Evolutionary conservation across 176 grass and related monocot genomes (phyloP), one percentile per base, ranked within the genome.

Genomic region (Puya raimondii): DNA sequence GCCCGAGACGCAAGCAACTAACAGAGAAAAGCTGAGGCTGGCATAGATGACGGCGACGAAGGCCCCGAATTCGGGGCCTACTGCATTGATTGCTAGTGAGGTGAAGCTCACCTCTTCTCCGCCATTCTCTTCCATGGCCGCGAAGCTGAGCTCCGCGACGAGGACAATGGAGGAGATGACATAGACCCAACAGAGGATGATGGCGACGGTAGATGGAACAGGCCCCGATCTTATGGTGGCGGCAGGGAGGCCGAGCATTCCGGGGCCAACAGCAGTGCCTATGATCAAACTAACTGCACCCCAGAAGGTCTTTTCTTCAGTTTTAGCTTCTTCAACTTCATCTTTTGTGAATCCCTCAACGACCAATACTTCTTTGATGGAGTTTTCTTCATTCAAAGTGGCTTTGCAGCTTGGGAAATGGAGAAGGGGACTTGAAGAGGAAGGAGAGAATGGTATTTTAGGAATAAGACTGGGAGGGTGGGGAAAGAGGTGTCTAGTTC

Each of bases 31-130:
- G 78, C 88, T 96, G 16, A 96, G 86, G 18, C 80, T 73, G n/a
- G 83, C 85, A 64, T 91, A 96, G 54, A 91, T 72, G 51, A 88
- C 70, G 1, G 87, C 87, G 0, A 87, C 84, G 5, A 80, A 65
- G 0, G 79, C 69, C 0, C 82, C 91, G 0, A 84, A 70, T 3
- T 18, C 51, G 47, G 82, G 23, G 52, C 91, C 85, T 9, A 96
- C 76, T 23, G 91, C 83, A 71, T 66, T 86, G 10, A 85, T 91
- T 33, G 88, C 85, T 82, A 96, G 83, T 53, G 82, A 85, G 17
- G 91, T 96, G 72, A 96, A 96, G 69, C 87, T 91, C 66, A 96
- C 83, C 78, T 96, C 88, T 16, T 88, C 65, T 3, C 86, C 64
- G 20, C 73, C 76, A 2, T 67, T 74, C 5, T 77, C 75, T 57